Conservation (phyloP, 164 flowering plant genomes). For the Echeveria elegans region DNA sequence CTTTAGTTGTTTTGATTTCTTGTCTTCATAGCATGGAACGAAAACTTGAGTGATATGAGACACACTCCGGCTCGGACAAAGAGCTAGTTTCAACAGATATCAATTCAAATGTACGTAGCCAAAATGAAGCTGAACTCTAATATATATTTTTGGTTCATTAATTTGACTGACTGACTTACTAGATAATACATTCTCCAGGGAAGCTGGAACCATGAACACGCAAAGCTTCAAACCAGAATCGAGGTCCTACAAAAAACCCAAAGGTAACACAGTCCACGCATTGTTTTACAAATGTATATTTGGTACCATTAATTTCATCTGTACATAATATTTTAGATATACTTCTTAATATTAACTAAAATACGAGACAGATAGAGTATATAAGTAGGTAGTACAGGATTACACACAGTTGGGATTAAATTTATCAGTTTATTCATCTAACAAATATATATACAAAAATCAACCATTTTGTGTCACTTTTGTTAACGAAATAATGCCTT, state of each 20-base stretch:
- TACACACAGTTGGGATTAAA: too few species aligned
- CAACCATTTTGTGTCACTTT: too few species aligned
- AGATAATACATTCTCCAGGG: conserved; percentile 15
- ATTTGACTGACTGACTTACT: not conserved
- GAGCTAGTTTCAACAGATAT: conserved; percentile 24
- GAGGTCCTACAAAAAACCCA: conserved; percentile 35
- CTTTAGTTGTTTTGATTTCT: not conserved
- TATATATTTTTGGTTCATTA: not conserved
- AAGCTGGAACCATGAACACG: conserved; percentile 29
- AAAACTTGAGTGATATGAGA: conserved; percentile 57
- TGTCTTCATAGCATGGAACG: conserved; percentile 44
- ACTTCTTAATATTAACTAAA: too few species aligned
- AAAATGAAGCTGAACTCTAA: not conserved
- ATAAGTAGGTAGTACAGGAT: too few species aligned
- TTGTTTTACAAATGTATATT: too few species aligned
- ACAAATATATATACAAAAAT: too few species aligned
- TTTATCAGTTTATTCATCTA: too few species aligned
- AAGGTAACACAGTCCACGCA: conserved; percentile 18
- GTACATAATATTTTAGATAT: too few species aligned
- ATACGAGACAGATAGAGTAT: too few species aligned
- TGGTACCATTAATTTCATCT: not conserved
- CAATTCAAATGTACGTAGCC: conserved; percentile 25
- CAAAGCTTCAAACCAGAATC: conserved; percentile 31
- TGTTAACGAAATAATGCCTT: too few species aligned
- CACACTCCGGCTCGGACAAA: conserved; percentile 45